Base-by-base conservation (phyloP, 768 basidiomycete species). In the Terana coerulea region DNA sequence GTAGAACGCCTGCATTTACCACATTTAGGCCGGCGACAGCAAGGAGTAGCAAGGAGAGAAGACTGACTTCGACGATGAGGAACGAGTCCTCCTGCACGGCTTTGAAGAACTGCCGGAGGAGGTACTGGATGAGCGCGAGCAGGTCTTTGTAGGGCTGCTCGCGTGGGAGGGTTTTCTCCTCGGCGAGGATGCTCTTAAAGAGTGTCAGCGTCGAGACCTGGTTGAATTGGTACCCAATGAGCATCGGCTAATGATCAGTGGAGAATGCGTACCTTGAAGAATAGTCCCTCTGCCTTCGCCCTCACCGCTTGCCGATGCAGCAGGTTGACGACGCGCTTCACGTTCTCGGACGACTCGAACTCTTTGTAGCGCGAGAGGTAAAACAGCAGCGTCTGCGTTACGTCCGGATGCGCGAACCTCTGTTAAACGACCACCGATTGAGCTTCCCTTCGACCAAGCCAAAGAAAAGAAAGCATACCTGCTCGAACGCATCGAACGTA, bases 71-170 rank as follows among this genome's bases (percentile, higher is more conserved):
- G 54, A 98, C 78, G 53, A 91, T 79, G 41, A 98, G 74, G 71
- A 98, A 89, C 0, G 90, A 77, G 55, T 97, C 87, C 56, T 91
- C 83, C 47, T 81, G 78, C 42, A 93, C 76, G 6, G 84, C 80
- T 67, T 97, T 98, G 83, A 99, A 98, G 76, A 98, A 98, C 64
- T 87, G 84, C 22, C 91, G 83, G 52, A 98, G 76, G 54, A 98
- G 76, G 69, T 79, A 99, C 61, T 84, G 88, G 72, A 98, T 84
- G 30, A 98, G 71, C 49, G 79, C 77, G 49, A 91, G 66, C 42
- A 98, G 81, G 68, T 98, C 97, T 60, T 87, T 88, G 72, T 80
- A 77, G 1, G 91, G 75, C 55, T 84, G 84, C 43, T 88, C 86
- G 47, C 80, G 82, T 51, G 94, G 91, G 50, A 92, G 74, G 10